Conservation (phyloP, 495 filamentous ascomycete species). For the Neurospora sp. region DNA sequence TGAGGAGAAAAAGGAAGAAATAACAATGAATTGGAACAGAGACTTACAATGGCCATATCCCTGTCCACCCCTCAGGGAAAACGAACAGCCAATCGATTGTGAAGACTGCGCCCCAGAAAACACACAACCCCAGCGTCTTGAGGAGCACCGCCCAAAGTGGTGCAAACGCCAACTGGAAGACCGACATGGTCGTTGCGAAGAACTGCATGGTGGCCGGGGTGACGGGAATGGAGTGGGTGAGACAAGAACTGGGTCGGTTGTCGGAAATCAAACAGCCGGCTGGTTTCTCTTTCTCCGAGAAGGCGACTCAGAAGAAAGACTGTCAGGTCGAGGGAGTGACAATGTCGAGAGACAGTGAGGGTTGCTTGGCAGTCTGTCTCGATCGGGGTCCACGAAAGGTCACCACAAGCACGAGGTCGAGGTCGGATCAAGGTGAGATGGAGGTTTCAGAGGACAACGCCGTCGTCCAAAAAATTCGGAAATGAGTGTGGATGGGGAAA, state of each 20-base stretch:
- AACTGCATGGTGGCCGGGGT: no score
- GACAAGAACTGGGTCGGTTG: constrained; percentile 22
- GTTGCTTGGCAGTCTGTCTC: constrained; percentile 3
- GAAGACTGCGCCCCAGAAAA: no score
- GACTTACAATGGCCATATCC: no score
- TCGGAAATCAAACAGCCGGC: constrained; percentile 21
- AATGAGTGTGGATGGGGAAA: neutral
- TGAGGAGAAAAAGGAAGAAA: no score
- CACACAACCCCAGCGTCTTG: no score
- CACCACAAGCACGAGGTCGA: constrained; percentile 3
- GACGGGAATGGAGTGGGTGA: constrained; percentile 6
- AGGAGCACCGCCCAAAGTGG: no score
- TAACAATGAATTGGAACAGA: no score
- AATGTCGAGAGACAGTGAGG: constrained; percentile 13
- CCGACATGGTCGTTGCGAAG: no score
- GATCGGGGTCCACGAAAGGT: constrained; percentile 13
- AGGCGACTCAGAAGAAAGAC: constrained; percentile 15
- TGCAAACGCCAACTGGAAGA: no score
- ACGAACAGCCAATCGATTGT: no score
- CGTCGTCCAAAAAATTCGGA: constrained; percentile 7
- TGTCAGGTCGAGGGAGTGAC: constrained; percentile 28
- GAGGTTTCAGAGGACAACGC: constrained; percentile 6
- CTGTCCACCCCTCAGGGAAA: no score
- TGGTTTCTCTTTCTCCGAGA: constrained; percentile 9
- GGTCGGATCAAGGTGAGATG: constrained; percentile 1